Evolutionary conservation across 345 rosid genomes (phyloP).

Genomic region (Pistacia atlantica): DNA sequence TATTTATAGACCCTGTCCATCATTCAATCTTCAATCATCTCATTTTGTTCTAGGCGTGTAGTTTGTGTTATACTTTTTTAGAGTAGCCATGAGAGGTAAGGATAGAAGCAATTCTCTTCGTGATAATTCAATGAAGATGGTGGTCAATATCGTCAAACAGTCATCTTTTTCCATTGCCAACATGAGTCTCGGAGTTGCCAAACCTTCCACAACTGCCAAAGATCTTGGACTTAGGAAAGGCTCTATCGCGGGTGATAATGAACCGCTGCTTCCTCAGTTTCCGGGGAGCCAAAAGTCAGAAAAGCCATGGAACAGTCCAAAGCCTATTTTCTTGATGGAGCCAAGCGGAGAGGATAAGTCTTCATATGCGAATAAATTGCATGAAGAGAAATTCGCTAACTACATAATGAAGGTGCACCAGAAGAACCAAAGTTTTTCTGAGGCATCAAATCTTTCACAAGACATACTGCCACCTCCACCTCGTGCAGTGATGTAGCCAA

Average conservation of each 20-base stretch:
- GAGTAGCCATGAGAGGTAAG: slow-evolving; percentile 35
- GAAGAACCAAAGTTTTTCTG: slow-evolving; percentile 34
- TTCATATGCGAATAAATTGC: slow-evolving; percentile 16
- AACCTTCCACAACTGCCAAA: slow-evolving; percentile 27
- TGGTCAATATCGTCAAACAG: slow-evolving; percentile 39
- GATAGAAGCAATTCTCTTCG: slow-evolving; percentile 42
- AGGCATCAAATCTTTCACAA: slow-evolving; percentile 15
- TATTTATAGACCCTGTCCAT: slow-evolving; percentile 13
- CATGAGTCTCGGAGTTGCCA: slow-evolving; percentile 40
- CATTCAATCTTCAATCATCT: slow-evolving; percentile 1
- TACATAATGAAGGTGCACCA: slow-evolving; percentile 49
- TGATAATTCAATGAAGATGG: slow-evolving; percentile 53
- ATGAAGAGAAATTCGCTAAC: slow-evolving; percentile 22
- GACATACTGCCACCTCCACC: slow-evolving; percentile 41
- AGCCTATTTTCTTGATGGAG: slow-evolving; percentile 42
- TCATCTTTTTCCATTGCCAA: slow-evolving; percentile 59
- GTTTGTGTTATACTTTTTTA: not conserved
- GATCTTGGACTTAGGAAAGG: slow-evolving; percentile 5
- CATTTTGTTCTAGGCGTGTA: not conserved
- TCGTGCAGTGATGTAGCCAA: slow-evolving; percentile 24
- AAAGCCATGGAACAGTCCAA: slow-evolving; percentile 25
- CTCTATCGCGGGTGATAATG: slow-evolving; percentile 13
- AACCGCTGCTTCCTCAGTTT: slow-evolving; percentile 21
- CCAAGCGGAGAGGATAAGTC: slow-evolving; percentile 29
- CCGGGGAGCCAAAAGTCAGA: slow-evolving; percentile 29